Conservation (phyloP, 2,329 filamentous ascomycete species). For the Phialophora tarda region DNA sequence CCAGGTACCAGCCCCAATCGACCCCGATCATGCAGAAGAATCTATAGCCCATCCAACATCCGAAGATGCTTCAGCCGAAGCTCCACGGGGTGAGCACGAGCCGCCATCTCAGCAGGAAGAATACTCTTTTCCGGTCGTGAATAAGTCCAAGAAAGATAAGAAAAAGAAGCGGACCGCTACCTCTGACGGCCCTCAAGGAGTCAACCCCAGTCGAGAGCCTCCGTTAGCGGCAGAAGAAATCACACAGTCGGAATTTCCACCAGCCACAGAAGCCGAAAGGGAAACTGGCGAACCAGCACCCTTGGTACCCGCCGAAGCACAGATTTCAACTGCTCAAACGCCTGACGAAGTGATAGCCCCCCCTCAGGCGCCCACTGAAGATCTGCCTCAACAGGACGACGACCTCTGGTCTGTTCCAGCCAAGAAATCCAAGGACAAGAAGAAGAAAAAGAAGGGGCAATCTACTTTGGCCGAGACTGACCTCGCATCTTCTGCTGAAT, state of each 20-base stretch:
- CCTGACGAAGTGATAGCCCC: neutral
- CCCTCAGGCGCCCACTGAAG: neutral
- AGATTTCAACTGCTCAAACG: neutral
- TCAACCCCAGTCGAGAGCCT: neutral
- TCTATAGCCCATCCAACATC: neutral
- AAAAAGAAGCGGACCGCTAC: conserved; percentile 35
- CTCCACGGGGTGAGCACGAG: neutral
- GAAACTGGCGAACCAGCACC: neutral
- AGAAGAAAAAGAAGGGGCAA: conserved; percentile 36
- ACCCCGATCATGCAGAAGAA: neutral
- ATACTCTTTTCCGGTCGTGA: conserved; percentile 6
- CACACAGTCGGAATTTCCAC: neutral
- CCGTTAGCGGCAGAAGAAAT: neutral
- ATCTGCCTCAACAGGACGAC: conserved; percentile 3
- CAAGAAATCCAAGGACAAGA: conserved; percentile 40
- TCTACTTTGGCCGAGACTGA: conserved; percentile 9
- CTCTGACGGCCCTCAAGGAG: conserved; percentile 12
- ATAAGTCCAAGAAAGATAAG: conserved; percentile 34
- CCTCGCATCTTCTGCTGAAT: neutral
- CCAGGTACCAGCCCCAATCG: neutral
- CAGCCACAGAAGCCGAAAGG: neutral
- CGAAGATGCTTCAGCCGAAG: neutral
- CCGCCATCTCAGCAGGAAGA: conserved; percentile 17
- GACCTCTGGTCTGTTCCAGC: conserved; percentile 1
- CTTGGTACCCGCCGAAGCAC: neutral